Conservation (phyloP, 129 eudicot genomes). For the Flaveria ramosissima region DNA sequence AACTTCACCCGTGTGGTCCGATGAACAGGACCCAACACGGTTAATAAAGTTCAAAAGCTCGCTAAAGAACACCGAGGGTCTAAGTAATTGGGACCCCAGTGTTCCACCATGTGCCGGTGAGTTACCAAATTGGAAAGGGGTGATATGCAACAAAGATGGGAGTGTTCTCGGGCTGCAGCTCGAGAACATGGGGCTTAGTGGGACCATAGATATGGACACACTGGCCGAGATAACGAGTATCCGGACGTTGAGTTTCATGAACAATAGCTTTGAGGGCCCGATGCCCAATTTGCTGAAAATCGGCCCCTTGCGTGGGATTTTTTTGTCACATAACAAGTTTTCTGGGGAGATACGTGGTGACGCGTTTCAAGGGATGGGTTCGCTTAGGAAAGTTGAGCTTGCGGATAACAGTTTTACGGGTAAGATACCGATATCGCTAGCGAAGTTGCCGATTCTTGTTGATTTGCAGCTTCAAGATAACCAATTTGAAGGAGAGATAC, state of each 20-base stretch:
- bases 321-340: constrained; percentile 52
- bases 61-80: constrained; percentile 29
- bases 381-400: constrained; percentile 44
- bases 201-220: constrained; percentile 48
- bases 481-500: constrained; percentile 53
- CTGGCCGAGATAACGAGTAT: constrained; percentile 45
- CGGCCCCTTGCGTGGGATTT: constrained; percentile 39
- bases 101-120: constrained; percentile 32
- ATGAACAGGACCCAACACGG: constrained; percentile 28
- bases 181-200: constrained; percentile 66
- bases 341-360: constrained; percentile 49
- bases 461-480: constrained; percentile 58
- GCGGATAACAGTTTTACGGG: constrained; percentile 53
- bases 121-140: constrained; percentile 51
- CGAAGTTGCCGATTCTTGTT: constrained; percentile 37
- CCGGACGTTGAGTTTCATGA: constrained; percentile 52
- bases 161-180: constrained; percentile 50
- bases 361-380: constrained; percentile 47
- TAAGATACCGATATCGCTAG: constrained; percentile 52
- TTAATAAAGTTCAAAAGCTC: constrained; percentile 42
- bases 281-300: constrained; percentile 47
- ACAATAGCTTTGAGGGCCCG: constrained; percentile 61
- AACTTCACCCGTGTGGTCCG: constrained; percentile 13
- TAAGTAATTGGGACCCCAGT: constrained; percentile 40
- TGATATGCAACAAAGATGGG: constrained; percentile 39